phyloP scores from a whole-genome alignment of 2,329 filamentous ascomycete species.

The Aspergillus jensenii region DNA sequence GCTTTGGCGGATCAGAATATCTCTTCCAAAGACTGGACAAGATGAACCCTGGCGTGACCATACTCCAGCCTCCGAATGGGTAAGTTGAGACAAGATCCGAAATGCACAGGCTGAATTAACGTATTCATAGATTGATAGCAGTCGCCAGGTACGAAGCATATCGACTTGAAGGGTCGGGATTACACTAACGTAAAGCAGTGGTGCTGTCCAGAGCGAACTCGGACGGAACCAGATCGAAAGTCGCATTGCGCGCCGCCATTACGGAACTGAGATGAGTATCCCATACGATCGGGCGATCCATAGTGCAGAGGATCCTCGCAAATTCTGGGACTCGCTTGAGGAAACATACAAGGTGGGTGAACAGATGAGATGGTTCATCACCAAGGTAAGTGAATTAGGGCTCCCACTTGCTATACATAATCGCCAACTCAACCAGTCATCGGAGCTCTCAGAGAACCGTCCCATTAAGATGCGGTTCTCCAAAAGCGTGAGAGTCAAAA shows the following conservation, averaged over 20 bases:
- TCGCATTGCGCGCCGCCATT: constrained; percentile 21
- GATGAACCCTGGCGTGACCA: constrained; percentile 22
- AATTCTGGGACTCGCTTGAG: constrained; percentile 7
- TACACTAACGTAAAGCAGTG: constrained; percentile 10
- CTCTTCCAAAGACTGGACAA: constrained; percentile 30
- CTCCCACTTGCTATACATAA: background rate
- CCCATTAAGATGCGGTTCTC: constrained; percentile 16
- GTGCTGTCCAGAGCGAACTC: constrained; percentile 25
- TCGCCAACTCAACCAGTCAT: background rate
- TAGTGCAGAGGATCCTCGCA: background rate
- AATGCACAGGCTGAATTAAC: background rate
- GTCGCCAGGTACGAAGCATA: constrained; percentile 21
- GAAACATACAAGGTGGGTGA: background rate
- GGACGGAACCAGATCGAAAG: constrained; percentile 24
- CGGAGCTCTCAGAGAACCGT: constrained; percentile 14
- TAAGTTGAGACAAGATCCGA: constrained; percentile 10
- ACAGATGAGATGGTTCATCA: constrained; percentile 24
- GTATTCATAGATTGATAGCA: constrained; percentile 25
- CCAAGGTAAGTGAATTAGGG: constrained; percentile 16
- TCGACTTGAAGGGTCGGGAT: background rate
- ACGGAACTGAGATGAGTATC: background rate
- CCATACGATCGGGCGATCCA: background rate
- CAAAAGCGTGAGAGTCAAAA: background rate
- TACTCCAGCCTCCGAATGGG: constrained; percentile 35
- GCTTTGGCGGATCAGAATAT: constrained; percentile 39